Base-by-base conservation (phyloP, 2,329 filamentous ascomycete species). In the Zalaria obscura region DNA sequence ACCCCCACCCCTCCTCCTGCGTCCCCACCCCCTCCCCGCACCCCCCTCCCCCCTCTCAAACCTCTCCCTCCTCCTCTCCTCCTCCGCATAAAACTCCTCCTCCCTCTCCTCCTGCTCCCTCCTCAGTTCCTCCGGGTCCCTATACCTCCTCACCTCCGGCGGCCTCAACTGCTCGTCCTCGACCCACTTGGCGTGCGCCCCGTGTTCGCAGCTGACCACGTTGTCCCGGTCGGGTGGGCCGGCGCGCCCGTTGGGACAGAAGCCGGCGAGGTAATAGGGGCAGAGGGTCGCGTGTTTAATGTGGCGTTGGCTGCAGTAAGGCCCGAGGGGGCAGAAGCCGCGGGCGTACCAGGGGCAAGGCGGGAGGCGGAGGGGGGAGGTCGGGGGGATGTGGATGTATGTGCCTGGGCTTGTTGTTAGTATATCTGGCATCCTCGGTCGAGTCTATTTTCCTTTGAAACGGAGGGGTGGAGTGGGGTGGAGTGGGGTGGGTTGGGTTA, bases 241-340 rank as follows among this genome's bases (percentile, higher is more conserved):
- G 3, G 50, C 47, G 18, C 58, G 45, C 1, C 80, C 89, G 42
- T 93, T 83, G 0, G 91, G 91, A 58, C 91, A 98, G 67, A 98
- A 98, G 1, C 91, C 91, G 5, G 86, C 86, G 10, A 96, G 68
- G 57, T 93, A 98, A 59, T 81, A 94, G 1, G 70, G 70, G 58
- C 91, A 98, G 5, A 94, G 61, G 49, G 74, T 78, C 29, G 57
- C 54, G 48, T 83, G 78, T 45, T 87, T 76, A 43, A 93, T 80
- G 63, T 98, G 91, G 51, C 88, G 83, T 64, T 94, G 87, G 25
- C 81, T 78, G 62, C 91, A 98, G 45, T 75, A 66, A 1, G 88
- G 87, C 0, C 91, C 91, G 6, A 96, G 72, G 11, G 86, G 85
- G 55, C 91, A 98, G 67, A 96, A 96, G 2, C 91, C 91, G 51